phyloP scores from a whole-genome alignment of 192 early-diverging fungal genomes.

The Coemansia sp. region DNA sequence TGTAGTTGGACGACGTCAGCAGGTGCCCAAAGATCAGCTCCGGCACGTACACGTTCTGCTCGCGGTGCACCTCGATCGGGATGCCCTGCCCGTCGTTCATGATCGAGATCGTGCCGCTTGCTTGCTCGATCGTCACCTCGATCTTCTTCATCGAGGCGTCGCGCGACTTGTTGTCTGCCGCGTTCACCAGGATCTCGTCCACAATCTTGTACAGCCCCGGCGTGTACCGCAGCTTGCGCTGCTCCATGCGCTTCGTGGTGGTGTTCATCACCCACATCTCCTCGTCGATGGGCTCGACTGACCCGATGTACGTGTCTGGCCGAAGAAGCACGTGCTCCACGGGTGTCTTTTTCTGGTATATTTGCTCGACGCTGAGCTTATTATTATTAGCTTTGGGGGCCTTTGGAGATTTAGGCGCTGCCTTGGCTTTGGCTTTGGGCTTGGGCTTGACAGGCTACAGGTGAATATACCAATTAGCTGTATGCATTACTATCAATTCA shows the following conservation, averaged over 20 bases:
- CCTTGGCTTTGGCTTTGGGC: slow-evolving; percentile 15
- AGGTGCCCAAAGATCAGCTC: slow-evolving; percentile 98
- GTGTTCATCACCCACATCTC: slow-evolving; percentile 87
- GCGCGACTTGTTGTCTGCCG: slow-evolving; percentile 90
- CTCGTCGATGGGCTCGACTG: slow-evolving; percentile 75
- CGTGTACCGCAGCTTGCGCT: slow-evolving; percentile 70
- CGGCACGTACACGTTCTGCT: slow-evolving; percentile 89
- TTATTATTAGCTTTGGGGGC: not conserved
- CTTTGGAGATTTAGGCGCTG: slow-evolving; percentile 3
- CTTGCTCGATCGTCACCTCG: slow-evolving; percentile 83
- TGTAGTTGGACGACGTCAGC: slow-evolving; percentile 95
- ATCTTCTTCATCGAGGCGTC: slow-evolving; percentile 85
- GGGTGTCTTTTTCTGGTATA: slow-evolving; percentile 94
- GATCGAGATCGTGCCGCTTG: slow-evolving; percentile 78
- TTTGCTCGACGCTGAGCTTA: slow-evolving; percentile 64
- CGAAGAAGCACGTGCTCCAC: slow-evolving; percentile 93
- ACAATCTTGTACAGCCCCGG: slow-evolving; percentile 97
- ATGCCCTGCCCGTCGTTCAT: slow-evolving; percentile 95
- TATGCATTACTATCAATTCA: no score
- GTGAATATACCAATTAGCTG: no score
- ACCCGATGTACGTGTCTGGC: slow-evolving; percentile 97
- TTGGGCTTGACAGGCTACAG: slow-evolving; percentile 41
- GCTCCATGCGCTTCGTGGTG: slow-evolving; percentile 58
- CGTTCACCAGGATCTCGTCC: slow-evolving; percentile 98
- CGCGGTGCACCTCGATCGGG: slow-evolving; percentile 88